A percentile compares a stretch with the other conserved stretches of the same genome.
phyloP scores from a whole-genome alignment of 2,329 filamentous ascomycete species.

The Ophiostoma australiae region DNA sequence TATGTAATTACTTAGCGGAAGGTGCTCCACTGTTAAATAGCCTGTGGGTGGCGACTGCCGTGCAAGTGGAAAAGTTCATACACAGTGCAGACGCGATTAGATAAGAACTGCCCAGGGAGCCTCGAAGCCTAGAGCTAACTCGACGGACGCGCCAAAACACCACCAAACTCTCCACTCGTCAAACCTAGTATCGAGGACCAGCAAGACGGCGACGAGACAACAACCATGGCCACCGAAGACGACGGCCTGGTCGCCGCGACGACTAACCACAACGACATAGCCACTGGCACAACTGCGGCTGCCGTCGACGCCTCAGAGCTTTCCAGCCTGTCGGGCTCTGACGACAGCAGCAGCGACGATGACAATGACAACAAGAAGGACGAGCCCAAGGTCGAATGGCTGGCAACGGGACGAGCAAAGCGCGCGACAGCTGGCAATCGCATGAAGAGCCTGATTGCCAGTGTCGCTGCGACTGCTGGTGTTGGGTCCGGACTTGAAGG shows the following conservation, averaged over 20 bases:
- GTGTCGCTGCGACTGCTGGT: conserved; percentile 48
- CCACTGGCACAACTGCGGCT: neutral
- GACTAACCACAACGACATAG: neutral
- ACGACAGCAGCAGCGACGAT: conserved; percentile 30
- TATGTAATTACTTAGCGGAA: neutral
- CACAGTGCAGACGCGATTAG: neutral
- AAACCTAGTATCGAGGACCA: neutral
- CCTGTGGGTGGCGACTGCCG: neutral
- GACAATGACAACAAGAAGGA: conserved; percentile 26
- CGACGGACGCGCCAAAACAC: neutral
- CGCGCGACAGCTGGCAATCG: conserved; percentile 80
- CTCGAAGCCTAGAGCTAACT: neutral
- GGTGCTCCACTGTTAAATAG: neutral
- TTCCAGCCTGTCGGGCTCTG: conserved; percentile 23
- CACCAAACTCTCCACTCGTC: neutral
- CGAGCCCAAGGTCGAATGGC: conserved; percentile 51
- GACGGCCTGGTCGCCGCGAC: conserved; percentile 17
- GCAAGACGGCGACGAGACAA: neutral
- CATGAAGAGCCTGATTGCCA: conserved; percentile 71
- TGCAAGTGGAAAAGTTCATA: neutral
- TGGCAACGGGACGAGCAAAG: conserved; percentile 67
- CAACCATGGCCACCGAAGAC: conserved; percentile 23
- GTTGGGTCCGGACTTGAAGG: conserved; percentile 3
- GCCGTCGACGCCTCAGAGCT: conserved; percentile 18
- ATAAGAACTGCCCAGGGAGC: neutral